phyloP scores from a whole-genome alignment of 2,329 filamentous ascomycete genomes.

The Diaporthe sp. region DNA sequence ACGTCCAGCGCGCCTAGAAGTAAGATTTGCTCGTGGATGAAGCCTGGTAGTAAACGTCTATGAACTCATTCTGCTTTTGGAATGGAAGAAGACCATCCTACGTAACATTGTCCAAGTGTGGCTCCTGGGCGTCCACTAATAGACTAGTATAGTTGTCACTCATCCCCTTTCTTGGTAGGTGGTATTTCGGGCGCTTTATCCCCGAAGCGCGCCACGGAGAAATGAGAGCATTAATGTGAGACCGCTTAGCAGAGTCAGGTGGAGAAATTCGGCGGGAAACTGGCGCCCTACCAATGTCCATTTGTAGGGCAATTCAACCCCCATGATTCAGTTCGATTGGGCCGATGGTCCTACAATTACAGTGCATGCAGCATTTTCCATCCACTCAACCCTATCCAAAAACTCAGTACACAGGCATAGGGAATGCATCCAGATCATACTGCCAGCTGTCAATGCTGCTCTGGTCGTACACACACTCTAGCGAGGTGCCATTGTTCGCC shows the following conservation, averaged over 20 bases:
- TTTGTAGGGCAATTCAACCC: slow-evolving; percentile 11
- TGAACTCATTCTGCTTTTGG: background rate
- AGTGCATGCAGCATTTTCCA: slow-evolving; percentile 8
- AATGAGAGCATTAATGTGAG: slow-evolving; percentile 16
- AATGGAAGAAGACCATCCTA: slow-evolving; percentile 23
- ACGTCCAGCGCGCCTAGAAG: background rate
- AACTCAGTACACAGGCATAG: slow-evolving; percentile 41
- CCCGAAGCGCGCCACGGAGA: slow-evolving; percentile 30
- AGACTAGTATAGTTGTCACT: background rate
- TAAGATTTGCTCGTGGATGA: background rate
- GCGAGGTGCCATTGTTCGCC: slow-evolving; percentile 48
- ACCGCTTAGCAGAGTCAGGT: slow-evolving; percentile 22
- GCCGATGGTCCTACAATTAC: background rate
- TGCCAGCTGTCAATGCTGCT: slow-evolving; percentile 40
- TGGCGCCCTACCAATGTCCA: slow-evolving; percentile 18
- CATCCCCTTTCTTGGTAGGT: slow-evolving; percentile 17
- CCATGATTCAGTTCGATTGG: slow-evolving; percentile 20
- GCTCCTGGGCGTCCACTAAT: background rate
- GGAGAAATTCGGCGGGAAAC: slow-evolving; percentile 21
- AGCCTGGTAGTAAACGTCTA: background rate
- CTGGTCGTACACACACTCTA: slow-evolving; percentile 42
- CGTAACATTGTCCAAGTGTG: slow-evolving; percentile 4
- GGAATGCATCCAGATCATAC: slow-evolving; percentile 41
- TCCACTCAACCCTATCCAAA: slow-evolving; percentile 4
- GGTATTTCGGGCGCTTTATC: slow-evolving; percentile 28